Conservation (phyloP, 2,329 filamentous ascomycete genomes). For the Metarhizium brunneum region DNA sequence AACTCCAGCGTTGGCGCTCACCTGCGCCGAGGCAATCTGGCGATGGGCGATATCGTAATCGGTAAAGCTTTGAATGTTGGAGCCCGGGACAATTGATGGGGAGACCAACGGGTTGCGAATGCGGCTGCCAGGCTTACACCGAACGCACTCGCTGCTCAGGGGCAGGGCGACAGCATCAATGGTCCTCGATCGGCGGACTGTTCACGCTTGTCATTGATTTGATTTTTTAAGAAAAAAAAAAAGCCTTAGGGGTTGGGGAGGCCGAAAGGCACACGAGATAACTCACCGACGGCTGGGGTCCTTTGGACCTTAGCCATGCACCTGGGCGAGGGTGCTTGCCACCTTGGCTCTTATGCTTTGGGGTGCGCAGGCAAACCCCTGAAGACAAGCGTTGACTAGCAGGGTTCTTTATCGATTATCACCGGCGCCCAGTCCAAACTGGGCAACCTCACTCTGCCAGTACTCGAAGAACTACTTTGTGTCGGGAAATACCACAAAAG, state of each 20-base stretch:
- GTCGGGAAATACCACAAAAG: neutral
- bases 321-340: neutral
- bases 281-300: neutral
- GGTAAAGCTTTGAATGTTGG: neutral
- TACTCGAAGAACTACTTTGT: neutral
- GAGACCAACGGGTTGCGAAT: neutral
- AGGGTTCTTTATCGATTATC: constrained; percentile 6
- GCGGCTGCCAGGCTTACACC: neutral
- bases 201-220: neutral
- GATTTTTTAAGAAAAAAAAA: neutral
- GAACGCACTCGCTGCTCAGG: constrained; percentile 4
- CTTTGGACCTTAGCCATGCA: neutral
- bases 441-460: neutral
- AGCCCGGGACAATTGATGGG: neutral
- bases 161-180: constrained; percentile 2
- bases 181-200: constrained; percentile 1
- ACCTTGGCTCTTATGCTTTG: neutral
- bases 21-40: constrained; percentile 3
- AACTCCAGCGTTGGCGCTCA: constrained; percentile 13
- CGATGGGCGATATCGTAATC: neutral
- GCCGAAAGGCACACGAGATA: neutral
- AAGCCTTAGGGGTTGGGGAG: neutral
- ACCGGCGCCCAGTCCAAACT: neutral
- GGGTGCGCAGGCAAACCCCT: constrained; percentile 1
- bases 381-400: constrained; percentile 1